These are phyloP conservation scores for Physcomitrium patens DNA, from an alignment of 225 moss, liverwort and hornwort genomes.

Conservation along the genomic window DNA sequence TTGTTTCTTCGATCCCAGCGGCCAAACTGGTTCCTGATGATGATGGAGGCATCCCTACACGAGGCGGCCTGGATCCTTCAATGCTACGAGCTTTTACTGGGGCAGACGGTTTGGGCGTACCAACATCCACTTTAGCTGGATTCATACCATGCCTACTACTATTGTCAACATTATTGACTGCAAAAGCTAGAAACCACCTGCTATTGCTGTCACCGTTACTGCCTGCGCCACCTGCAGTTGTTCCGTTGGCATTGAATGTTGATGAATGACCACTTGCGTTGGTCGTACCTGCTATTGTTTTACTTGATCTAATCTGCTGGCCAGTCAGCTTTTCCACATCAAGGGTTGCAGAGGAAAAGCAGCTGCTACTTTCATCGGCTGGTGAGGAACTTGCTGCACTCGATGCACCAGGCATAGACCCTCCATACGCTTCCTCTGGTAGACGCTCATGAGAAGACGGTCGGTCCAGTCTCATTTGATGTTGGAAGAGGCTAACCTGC, in stretches of 20 bases:
- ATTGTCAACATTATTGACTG: constrained; percentile 33
- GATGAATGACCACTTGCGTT: constrained; percentile 54
- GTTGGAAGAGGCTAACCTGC: constrained; percentile 90
- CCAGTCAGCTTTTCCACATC: constrained; percentile 53
- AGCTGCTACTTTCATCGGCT: constrained; percentile 57
- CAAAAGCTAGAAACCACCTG: constrained; percentile 26
- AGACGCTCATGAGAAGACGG: constrained; percentile 37
- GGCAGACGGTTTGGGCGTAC: constrained; percentile 34
- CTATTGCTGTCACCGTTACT: constrained; percentile 41
- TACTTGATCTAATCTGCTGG: constrained; percentile 44
- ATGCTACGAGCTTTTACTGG: constrained; percentile 73
- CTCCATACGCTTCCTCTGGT: constrained; percentile 41
- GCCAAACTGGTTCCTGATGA: constrained; percentile 48
- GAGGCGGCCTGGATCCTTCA: constrained; percentile 84
- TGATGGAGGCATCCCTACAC: constrained; percentile 62
- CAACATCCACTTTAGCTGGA: constrained; percentile 58
- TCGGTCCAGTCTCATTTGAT: constrained; percentile 87
- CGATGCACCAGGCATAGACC: constrained; percentile 30
- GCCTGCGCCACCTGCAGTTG: constrained; percentile 40
- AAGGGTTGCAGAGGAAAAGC: constrained; percentile 44
- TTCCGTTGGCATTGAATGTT: constrained; percentile 49
- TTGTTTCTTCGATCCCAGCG: constrained; percentile 61
- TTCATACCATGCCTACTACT: constrained; percentile 53
- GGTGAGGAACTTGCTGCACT: constrained; percentile 42
- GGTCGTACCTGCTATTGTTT: constrained; percentile 38